Base-by-base conservation (phyloP, 805 yeast genomes). In the Nakazawaea wyomingensis region DNA sequence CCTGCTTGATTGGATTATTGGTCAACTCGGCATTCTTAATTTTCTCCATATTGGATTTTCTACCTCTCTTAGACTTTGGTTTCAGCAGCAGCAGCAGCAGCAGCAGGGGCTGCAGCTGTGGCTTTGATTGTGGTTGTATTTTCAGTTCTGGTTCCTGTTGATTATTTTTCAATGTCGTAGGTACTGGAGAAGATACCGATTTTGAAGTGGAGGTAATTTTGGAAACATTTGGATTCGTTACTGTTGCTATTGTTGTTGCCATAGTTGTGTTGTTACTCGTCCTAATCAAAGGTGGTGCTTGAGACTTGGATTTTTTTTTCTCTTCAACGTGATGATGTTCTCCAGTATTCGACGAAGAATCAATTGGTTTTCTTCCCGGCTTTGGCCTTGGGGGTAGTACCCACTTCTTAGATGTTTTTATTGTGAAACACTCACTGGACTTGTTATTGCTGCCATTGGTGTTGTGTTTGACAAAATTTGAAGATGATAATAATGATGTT, bases 321-420 rank as follows among this genome's bases (percentile, higher is more conserved):
- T n/a, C n/a, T n/a, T n/a, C n/a, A n/a, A n/a, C n/a, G n/a, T n/a
- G n/a, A n/a, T n/a, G n/a, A n/a, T n/a, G n/a, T n/a, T n/a, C n/a
- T n/a, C n/a, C n/a, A n/a, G n/a, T n/a, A n/a, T n/a, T n/a, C n/a
- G n/a, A n/a, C 26, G 17, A n/a, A 13, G 35, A 13, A 17, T 33
- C 48, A 13, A 60, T 57, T 3, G 80, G 80, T 50, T 76, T 77
- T 39, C 81, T 64, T 17, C 85, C 85, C 0, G 85, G 85, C 50
- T 85, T 82, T 20, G 95, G 93, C 50, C 93, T 69, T 9, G 95
- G 95, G 3, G 95, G 95, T 24, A 85, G 64, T 6, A 83, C 89
- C 90, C 93, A 87, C 55, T 78, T 80, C 55, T 82, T 82, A 40
- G 89, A 82, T 1, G 91, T 81, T 52, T 71, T 77, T 43, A 72